A percentile compares a stretch with the other conserved stretches of the same genome.
Evolutionary conservation across 202 grass and related monocot genomes (phyloP).

Genomic region (Digitaria exilis): DNA sequence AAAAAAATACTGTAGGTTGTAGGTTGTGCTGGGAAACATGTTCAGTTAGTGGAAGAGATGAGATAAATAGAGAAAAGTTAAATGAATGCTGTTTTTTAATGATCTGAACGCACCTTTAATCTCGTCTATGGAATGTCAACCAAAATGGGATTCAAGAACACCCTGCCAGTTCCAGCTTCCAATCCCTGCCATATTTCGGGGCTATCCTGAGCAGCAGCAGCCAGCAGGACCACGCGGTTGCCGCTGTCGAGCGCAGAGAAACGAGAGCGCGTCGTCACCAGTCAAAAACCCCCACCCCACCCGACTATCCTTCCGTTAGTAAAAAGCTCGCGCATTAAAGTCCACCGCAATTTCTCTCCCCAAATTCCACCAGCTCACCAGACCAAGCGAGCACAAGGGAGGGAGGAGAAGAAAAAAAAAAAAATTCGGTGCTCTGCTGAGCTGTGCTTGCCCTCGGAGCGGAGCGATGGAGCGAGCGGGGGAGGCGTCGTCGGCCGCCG

Average conservation of each 20-base stretch:
- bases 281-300: conserved; percentile 24
- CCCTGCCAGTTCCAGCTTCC: no score
- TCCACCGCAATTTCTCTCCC: conserved; percentile 23
- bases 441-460: conserved; percentile 27
- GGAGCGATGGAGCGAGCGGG: conserved; percentile 50
- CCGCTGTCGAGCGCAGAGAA: not conserved
- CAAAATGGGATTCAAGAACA: no score
- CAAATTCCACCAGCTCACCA: not conserved
- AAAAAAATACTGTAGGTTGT: no score
- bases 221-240: not conserved
- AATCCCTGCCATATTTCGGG: no score
- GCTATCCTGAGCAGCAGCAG: no score
- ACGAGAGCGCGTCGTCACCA: not conserved
- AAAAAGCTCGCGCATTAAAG: conserved; percentile 7
- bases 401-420: not conserved
- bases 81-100: no score
- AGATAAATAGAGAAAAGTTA: no score
- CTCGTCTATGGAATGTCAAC: no score
- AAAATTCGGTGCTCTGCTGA: conserved; percentile 23
- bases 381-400: not conserved
- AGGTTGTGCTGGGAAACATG: no score
- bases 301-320: not conserved
- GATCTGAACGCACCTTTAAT: no score
- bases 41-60: no score
- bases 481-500: not conserved